phyloP scores from a whole-genome alignment of 208 protist species.

The Acanthamoeba royreba region DNA sequence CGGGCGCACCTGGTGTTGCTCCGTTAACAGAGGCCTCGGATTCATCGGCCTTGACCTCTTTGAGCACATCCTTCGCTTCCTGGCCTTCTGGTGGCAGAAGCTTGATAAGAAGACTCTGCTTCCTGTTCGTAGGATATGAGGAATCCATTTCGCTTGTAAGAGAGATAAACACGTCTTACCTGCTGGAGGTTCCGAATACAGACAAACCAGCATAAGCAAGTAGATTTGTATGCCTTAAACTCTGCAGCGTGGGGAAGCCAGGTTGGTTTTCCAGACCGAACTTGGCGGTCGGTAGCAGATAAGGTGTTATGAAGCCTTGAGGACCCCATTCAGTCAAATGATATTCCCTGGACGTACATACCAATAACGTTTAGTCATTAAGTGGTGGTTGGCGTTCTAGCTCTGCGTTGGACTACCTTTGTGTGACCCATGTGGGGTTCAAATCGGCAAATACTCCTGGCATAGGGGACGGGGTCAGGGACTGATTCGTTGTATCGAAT shows the following conservation, averaged over 20 bases:
- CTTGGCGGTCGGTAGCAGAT: background rate
- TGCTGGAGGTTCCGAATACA: constrained; percentile 17
- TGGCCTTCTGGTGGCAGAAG: background rate
- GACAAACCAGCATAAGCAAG: constrained; percentile 28
- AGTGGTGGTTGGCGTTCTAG: no score
- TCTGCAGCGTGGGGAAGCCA: constrained; percentile 29
- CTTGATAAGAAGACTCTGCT: constrained; percentile 2
- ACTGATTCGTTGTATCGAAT: background rate
- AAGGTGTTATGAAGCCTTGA: background rate
- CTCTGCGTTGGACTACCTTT: background rate
- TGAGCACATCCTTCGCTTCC: background rate
- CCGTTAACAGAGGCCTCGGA: background rate
- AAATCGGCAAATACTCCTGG: background rate
- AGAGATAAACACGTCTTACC: background rate
- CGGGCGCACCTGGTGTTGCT: background rate
- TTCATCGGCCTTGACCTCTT: background rate
- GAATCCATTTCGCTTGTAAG: background rate
- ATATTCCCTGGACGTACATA: background rate
- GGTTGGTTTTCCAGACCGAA: background rate
- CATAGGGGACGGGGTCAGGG: background rate
- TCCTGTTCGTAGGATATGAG: background rate
- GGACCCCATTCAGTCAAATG: background rate
- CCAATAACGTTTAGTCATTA: no score
- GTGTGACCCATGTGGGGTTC: background rate
- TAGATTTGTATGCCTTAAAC: background rate